Evolutionary conservation across 768 basidiomycete species (phyloP), one percentile per base, ranked within the genome.

Genomic region (Termitomyces sp.): DNA sequence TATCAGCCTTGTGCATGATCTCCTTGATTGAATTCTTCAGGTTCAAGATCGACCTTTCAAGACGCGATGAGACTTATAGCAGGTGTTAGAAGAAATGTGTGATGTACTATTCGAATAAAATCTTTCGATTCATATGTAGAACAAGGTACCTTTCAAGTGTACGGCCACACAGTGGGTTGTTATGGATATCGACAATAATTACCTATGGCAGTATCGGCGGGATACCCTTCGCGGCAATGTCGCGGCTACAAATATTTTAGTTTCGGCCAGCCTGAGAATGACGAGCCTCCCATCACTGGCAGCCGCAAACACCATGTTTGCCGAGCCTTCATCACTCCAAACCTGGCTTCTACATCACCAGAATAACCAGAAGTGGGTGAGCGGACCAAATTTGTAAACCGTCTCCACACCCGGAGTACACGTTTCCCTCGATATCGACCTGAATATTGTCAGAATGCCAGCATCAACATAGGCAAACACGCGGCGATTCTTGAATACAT

Each of bases 361-460:
- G 33, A 28, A 33, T 9, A 55, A 51, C 38, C 36, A 35, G 13
- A 60, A 24, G 8, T 45, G 32, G 20, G 48, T 40, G 33, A 24
- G 20, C 52, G 56, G 48, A 44, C 48, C 76, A 57, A 39, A 85
- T 86, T 32, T 89, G 83, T 0, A 84, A 80, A 42, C 89, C 89
- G 59, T 91, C 90, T n/a, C 84, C 88, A 58, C 83, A 84, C 1
- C 85, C 86, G 0, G 85, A 76, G 68, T 84, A 91, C 0, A 91
- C 81, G 63, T 91, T 90, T 0, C 87, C 87, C 0, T 78, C 70
- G 3, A 74, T 74, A 65, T 92, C 90, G 1, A 88, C 76, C 66
- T 86, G 84, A 11, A 90, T 71, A 12, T 89, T 89, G 61, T 91
- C 89, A 7, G 88, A 35, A 86, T 73, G 1, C 88, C 89, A n/a